Conservation (phyloP, 306 rosid species). For the Cercis canadensis region DNA sequence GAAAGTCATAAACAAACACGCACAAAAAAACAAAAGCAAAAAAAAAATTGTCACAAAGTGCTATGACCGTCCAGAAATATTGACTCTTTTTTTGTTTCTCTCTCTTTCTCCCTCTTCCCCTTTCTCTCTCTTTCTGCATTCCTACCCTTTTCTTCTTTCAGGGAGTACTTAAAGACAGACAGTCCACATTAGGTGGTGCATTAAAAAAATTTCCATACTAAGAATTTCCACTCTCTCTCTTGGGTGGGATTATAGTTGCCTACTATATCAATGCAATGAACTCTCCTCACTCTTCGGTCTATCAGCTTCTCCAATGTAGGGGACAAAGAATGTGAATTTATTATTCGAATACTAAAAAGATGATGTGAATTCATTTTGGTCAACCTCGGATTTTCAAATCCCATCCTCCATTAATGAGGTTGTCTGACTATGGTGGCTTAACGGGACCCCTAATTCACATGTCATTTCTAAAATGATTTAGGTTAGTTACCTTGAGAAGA, state of each 20-base stretch:
- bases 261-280: slow-evolving; percentile 25
- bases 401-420: slow-evolving; percentile 32
- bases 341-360: neutral
- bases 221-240: slow-evolving; percentile 16
- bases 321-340: slow-evolving; percentile 25
- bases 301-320: neutral
- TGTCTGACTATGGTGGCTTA: slow-evolving; percentile 26
- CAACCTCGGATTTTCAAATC: slow-evolving; percentile 30
- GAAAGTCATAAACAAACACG: slow-evolving; percentile 36
- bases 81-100: slow-evolving; percentile 34
- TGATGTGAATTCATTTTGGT: neutral
- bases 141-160: slow-evolving; percentile 16
- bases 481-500: slow-evolving; percentile 88
- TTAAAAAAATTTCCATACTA: neutral
- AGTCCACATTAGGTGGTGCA: slow-evolving; percentile 20
- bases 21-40: slow-evolving; percentile 38
- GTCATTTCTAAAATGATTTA: slow-evolving; percentile 10
- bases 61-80: slow-evolving; percentile 35
- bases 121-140: neutral
- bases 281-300: neutral
- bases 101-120: neutral
- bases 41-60: slow-evolving; percentile 36
- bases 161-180: slow-evolving; percentile 27
- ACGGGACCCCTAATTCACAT: neutral
- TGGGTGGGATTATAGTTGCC: slow-evolving; percentile 13